Evolutionary conservation across 306 rosid species (phyloP).

Genomic region (Mimosa pudica): DNA sequence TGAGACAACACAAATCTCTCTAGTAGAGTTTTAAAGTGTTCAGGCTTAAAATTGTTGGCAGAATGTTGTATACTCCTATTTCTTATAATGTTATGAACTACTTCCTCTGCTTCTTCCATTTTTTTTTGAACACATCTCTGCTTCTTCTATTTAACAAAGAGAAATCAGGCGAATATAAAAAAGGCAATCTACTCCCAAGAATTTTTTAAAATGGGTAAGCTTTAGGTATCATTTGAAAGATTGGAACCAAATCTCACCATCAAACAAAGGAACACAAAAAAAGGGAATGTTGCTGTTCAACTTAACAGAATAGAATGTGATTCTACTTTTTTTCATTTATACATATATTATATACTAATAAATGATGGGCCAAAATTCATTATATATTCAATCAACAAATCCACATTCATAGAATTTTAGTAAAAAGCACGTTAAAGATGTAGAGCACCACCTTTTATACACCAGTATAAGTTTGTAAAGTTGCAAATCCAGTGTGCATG

Average conservation of each 20-base stretch:
- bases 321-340: not conserved
- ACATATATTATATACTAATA: too few relatives aligned
- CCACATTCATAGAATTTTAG: not conserved
- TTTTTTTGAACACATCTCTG: too few relatives aligned
- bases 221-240: slow-evolving; percentile 30
- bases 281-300: slow-evolving; percentile 43
- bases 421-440: slow-evolving; percentile 24
- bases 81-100: not conserved
- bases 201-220: not conserved
- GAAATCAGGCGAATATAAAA: not conserved
- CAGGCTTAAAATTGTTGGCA: too few relatives aligned
- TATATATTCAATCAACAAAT: not conserved
- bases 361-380: slow-evolving; percentile 9
- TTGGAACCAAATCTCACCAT: slow-evolving; percentile 31
- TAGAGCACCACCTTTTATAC: slow-evolving; percentile 20
- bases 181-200: slow-evolving; percentile 9
- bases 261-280: slow-evolving; percentile 23
- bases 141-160: not conserved
- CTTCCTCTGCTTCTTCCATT: not conserved
- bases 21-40: too few relatives aligned
- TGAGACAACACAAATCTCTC: not conserved
- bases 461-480: slow-evolving; percentile 34
- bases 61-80: not conserved
- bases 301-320: slow-evolving; percentile 38
- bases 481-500: slow-evolving; percentile 14